A percentile compares a stretch with the other conserved stretches of the same genome.
Conservation (phyloP, 768 basidiomycete genomes). For the Phanerochaete sordida region DNA sequence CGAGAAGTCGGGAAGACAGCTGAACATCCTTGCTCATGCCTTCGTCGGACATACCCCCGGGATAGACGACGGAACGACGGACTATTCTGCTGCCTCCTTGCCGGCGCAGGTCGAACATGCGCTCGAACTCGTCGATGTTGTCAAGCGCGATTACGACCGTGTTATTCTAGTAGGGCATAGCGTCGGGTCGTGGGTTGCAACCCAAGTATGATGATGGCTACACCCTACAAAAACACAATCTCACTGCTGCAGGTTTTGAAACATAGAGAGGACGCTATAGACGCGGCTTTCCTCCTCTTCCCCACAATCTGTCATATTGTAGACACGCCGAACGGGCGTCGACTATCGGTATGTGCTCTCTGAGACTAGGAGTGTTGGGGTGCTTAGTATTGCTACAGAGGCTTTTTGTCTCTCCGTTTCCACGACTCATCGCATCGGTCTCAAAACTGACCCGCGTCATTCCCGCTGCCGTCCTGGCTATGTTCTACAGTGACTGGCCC, state of each 20-base stretch:
- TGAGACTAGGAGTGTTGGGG: background rate
- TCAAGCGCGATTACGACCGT: slow-evolving; percentile 32
- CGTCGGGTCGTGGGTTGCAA: slow-evolving; percentile 66
- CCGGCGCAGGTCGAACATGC: slow-evolving; percentile 51
- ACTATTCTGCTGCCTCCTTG: slow-evolving; percentile 33
- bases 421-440: slow-evolving; percentile 39
- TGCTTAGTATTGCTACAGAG: slow-evolving; percentile 29
- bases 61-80: slow-evolving; percentile 22
- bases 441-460: slow-evolving; percentile 39
- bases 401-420: slow-evolving; percentile 45
- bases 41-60: slow-evolving; percentile 62
- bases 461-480: slow-evolving; percentile 38
- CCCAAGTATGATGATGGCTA: slow-evolving; percentile 41
- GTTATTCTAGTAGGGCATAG: slow-evolving; percentile 62
- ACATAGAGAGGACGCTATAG: slow-evolving; percentile 33
- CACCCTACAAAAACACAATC: background rate
- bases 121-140: slow-evolving; percentile 49
- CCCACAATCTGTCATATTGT: slow-evolving; percentile 66
- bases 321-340: slow-evolving; percentile 59
- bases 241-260: slow-evolving; percentile 44
- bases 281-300: slow-evolving; percentile 58
- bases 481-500: slow-evolving; percentile 52
- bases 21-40: slow-evolving; percentile 58
- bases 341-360: slow-evolving; percentile 44
- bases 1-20: slow-evolving; percentile 25